phyloP scores from a whole-genome alignment of 1,284 basidiomycete genomes.

The Paramarasmius palmivorus region DNA sequence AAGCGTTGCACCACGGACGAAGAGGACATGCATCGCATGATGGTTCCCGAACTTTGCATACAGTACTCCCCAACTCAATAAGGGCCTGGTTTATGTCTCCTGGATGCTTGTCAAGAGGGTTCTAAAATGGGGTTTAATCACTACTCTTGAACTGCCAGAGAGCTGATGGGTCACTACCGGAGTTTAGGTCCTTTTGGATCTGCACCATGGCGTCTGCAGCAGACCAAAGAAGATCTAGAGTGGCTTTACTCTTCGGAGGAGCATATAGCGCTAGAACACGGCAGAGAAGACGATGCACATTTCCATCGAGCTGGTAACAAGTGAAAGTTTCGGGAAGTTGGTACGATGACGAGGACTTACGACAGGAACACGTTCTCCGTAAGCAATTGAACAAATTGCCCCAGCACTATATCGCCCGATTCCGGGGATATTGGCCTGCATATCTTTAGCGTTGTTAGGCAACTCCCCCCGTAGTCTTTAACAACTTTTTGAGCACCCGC shows the following conservation, averaged over 20 bases:
- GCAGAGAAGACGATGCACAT: slow-evolving; percentile 83
- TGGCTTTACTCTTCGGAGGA: slow-evolving; percentile 74
- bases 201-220: slow-evolving; percentile 73
- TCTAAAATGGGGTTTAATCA: neutral
- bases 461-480: slow-evolving; percentile 66
- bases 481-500: slow-evolving; percentile 79
- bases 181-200: slow-evolving; percentile 34
- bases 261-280: slow-evolving; percentile 83
- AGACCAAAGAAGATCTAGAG: slow-evolving; percentile 82
- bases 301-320: slow-evolving; percentile 80
- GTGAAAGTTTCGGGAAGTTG: slow-evolving; percentile 1
- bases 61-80: slow-evolving; percentile 86
- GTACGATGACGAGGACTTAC: slow-evolving; percentile 44
- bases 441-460: slow-evolving; percentile 76
- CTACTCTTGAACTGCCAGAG: too few species aligned
- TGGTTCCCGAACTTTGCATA: slow-evolving; percentile 85
- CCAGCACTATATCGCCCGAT: slow-evolving; percentile 91
- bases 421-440: slow-evolving; percentile 87
- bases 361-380: slow-evolving; percentile 80
- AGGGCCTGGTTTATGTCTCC: slow-evolving; percentile 90
- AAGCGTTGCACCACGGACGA: slow-evolving; percentile 55
- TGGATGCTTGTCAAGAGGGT: slow-evolving; percentile 40
- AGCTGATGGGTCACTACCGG: neutral
- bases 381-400: slow-evolving; percentile 90
- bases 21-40: slow-evolving; percentile 76